These are phyloP conservation scores for Trichophyton equinum DNA, from an alignment of 2,329 filamentous ascomycete genomes.

Conservation along the genomic window DNA sequence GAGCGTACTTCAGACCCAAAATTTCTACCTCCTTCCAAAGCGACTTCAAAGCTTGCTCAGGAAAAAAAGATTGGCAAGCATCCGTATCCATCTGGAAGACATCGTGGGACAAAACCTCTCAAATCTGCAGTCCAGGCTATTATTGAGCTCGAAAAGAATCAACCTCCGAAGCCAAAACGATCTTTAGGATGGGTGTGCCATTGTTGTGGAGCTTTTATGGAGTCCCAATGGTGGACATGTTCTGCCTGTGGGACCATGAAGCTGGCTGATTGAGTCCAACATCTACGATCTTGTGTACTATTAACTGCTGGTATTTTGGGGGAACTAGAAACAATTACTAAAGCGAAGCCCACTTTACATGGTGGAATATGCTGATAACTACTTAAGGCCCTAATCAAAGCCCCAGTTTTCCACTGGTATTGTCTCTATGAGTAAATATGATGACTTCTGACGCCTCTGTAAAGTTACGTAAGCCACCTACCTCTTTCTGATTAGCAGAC, in stretches of 20 bases:
- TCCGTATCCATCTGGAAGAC: not conserved
- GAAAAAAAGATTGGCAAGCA: constrained; percentile 5
- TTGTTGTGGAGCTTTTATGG: constrained; percentile 50
- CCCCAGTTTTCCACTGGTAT: too few relatives aligned
- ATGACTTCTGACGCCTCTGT: too few relatives aligned
- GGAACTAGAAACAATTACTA: too few relatives aligned
- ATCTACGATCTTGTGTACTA: not conserved
- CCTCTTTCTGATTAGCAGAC: too few relatives aligned
- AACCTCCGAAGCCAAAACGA: constrained; percentile 33
- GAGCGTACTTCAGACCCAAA: constrained; percentile 38
- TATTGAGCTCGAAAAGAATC: constrained; percentile 28
- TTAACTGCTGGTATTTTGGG: not conserved
- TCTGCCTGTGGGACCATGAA: constrained; percentile 49
- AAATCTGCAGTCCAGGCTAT: constrained; percentile 29
- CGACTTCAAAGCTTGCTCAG: not conserved
- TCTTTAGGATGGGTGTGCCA: constrained; percentile 48
- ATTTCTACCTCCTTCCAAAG: constrained; percentile 4
- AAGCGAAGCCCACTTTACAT: too few relatives aligned
- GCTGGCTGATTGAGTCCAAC: constrained; percentile 11
- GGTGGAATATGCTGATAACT: too few relatives aligned
- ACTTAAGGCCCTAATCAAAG: too few relatives aligned
- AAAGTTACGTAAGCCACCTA: too few relatives aligned
- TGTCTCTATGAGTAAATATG: too few relatives aligned
- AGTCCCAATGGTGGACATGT: constrained; percentile 53
- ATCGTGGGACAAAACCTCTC: constrained; percentile 11